Evolutionary conservation across 306 rosid genomes (phyloP), one percentile per base, ranked within the genome.

Genomic region (Rosa multiflora): DNA sequence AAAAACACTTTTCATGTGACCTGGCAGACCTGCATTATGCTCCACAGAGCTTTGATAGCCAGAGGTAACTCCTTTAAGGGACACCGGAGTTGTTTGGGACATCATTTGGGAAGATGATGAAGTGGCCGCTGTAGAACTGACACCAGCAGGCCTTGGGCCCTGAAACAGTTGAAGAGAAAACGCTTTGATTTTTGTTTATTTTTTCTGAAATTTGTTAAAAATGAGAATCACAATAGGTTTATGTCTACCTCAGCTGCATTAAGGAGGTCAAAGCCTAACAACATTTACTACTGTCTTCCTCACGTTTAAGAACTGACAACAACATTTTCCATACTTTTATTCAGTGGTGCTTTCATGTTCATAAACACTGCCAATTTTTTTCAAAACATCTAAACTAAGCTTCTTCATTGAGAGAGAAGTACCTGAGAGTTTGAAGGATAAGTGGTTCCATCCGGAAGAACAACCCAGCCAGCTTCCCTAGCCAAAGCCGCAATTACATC

Each of bases 381-480:
- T 26, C 32, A 63, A 70, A 73, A 58, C 73, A 67, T 47, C 32
- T 47, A 68, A 77, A 46, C 8, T 13, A 32, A 82, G 44, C 49
- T 83, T 64, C 55, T 51, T 55, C 62, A 64, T 42, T 55, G 80
- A 76, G 52, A 74, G 37, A 55, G 17, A 81, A 80, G 44, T 84
- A 92, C 98, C 99, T 95, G 99, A 79, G 97, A 89, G 79, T 87
- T 91, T 71, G 97, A 87, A 77, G 97, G 99, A 83, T 90, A 87
- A 47, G 97, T 89, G 77, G 99, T 95, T 74, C 99, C 99, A 83
- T 95, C 98, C 0, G 99, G 99, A 85, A 95, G 99, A 84, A 95
- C 99, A 79, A 88, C 91, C 99, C 99, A 95, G 32, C 99, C 98
- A 79, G 98, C 99, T 90, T 93, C 99, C 84, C 94, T 87, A 64